Evolutionary conservation across 139 green algal species (phyloP).

Genomic region (Pedinophyceae sp.): DNA sequence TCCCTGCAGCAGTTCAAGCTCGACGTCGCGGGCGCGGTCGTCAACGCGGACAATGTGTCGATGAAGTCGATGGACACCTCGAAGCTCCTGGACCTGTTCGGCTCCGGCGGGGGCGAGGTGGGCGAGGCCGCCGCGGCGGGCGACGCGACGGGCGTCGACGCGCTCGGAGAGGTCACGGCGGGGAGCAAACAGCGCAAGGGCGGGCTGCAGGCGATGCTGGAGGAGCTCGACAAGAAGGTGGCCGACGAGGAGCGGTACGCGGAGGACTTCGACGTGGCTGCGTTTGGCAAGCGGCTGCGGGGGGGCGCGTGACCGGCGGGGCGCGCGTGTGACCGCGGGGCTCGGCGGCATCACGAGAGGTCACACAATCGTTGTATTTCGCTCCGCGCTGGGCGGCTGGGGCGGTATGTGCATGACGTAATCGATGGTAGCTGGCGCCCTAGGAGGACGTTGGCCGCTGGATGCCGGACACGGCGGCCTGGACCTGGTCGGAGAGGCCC

Average conservation of each 20-base stretch:
- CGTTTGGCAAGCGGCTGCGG: too few species aligned
- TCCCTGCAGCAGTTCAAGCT: conserved; percentile 93
- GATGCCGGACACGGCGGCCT: not conserved
- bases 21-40: conserved; percentile 62
- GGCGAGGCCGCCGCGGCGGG: conserved; percentile 8
- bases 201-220: conserved; percentile 46
- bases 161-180: conserved; percentile 5
- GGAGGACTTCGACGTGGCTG: conserved; percentile 60
- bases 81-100: conserved; percentile 71
- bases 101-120: conserved; percentile 3
- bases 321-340: too few species aligned
- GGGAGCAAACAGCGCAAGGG: conserved; percentile 10
- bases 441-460: too few species aligned
- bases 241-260: conserved; percentile 79
- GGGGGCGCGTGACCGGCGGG: too few species aligned
- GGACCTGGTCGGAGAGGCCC: conserved; percentile 13
- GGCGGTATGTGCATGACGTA: too few species aligned
- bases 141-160: conserved; percentile 1
- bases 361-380: too few species aligned
- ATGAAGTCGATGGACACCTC: conserved; percentile 61
- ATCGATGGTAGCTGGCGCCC: too few species aligned
- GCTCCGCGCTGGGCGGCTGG: too few species aligned
- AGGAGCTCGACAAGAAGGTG: conserved; percentile 56
- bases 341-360: too few species aligned
- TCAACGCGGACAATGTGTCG: conserved; percentile 58